Percentiles rank a stretch among this genome's conserved stretches.
Evolutionary conservation across 768 basidiomycete genomes (phyloP).

Genomic region (Dentipellis fragilis): DNA sequence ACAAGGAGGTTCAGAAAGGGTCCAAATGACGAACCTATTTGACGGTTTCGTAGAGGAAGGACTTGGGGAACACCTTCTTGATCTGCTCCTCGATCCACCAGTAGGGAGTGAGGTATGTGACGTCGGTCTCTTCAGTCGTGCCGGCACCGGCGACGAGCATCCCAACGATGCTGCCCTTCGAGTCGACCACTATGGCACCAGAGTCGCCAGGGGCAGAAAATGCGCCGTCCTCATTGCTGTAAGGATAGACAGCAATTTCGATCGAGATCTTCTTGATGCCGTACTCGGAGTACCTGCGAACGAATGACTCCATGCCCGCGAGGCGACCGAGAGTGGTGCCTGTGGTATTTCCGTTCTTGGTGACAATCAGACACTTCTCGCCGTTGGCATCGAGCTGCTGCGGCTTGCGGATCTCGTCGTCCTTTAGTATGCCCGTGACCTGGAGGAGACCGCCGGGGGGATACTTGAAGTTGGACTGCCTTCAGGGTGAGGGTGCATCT

Average conservation of each 20-base stretch:
- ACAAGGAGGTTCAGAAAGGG: no score
- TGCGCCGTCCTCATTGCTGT: slow-evolving; percentile 7
- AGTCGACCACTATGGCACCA: slow-evolving; percentile 17
- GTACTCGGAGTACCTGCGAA: not conserved
- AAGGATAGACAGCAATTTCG: slow-evolving; percentile 17
- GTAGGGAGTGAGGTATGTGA: slow-evolving; percentile 18
- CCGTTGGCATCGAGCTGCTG: slow-evolving; percentile 14
- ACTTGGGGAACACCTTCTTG: slow-evolving; percentile 16
- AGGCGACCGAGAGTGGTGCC: slow-evolving; percentile 18
- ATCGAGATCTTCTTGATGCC: slow-evolving; percentile 6
- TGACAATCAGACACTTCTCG: slow-evolving; percentile 15
- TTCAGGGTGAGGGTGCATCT: slow-evolving; percentile 18
- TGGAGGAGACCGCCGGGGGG: slow-evolving; percentile 16
- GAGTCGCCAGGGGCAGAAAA: slow-evolving; percentile 20
- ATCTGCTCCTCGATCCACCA: slow-evolving; percentile 16
- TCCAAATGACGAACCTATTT: no score
- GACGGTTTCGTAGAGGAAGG: slow-evolving; percentile 10
- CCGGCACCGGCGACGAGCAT: slow-evolving; percentile 17
- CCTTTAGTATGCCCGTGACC: slow-evolving; percentile 11
- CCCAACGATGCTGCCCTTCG: slow-evolving; percentile 16
- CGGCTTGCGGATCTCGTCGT: slow-evolving; percentile 14
- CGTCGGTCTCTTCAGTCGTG: slow-evolving; percentile 12
- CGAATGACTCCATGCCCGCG: slow-evolving; percentile 17
- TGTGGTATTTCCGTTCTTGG: slow-evolving; percentile 18
- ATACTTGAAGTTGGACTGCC: slow-evolving; percentile 13